A percentile compares a stretch with the other conserved stretches of the same genome.
Evolutionary conservation across 495 filamentous ascomycete genomes (phyloP).

Genomic region (Aspergillus mulundensis): DNA sequence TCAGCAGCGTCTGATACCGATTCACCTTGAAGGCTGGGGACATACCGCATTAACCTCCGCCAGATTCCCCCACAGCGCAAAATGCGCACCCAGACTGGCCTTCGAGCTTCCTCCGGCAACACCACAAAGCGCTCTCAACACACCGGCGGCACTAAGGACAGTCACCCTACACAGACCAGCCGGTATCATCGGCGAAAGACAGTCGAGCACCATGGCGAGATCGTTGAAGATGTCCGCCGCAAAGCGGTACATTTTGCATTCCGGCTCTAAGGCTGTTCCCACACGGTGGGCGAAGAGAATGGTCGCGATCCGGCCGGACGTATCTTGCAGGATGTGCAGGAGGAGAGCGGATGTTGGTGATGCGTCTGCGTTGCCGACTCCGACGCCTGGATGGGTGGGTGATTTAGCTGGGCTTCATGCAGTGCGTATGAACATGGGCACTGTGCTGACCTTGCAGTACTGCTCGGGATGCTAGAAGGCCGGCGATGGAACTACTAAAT

Average conservation of each 20-base stretch:
- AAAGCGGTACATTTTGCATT: slow-evolving; percentile 91
- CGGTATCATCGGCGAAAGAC: slow-evolving; percentile 76
- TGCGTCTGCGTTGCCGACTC: slow-evolving; percentile 81
- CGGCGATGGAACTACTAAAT: slow-evolving; percentile 90
- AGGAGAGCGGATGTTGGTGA: slow-evolving; percentile 85
- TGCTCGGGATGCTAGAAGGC: slow-evolving; percentile 80
- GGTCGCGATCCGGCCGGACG: slow-evolving; percentile 77
- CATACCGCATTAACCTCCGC: slow-evolving; percentile 86
- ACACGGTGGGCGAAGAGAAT: slow-evolving; percentile 86
- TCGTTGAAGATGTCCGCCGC: slow-evolving; percentile 93
- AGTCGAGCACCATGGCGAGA: slow-evolving; percentile 81
- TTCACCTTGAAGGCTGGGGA: background rate
- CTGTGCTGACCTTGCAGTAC: slow-evolving; percentile 68
- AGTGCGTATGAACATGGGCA: background rate
- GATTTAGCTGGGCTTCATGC: background rate
- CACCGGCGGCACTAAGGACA: slow-evolving; percentile 69
- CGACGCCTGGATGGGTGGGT: slow-evolving; percentile 54
- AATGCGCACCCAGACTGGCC: slow-evolving; percentile 87
- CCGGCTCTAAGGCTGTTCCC: slow-evolving; percentile 84
- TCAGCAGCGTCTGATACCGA: background rate
- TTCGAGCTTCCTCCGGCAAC: slow-evolving; percentile 88
- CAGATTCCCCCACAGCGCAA: slow-evolving; percentile 82
- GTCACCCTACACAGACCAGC: slow-evolving; percentile 57
- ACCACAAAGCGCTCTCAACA: slow-evolving; percentile 79
- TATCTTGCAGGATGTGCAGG: slow-evolving; percentile 81